phyloP scores from a whole-genome alignment of 2,329 filamentous ascomycete species.

The Fusarium buxicola region DNA sequence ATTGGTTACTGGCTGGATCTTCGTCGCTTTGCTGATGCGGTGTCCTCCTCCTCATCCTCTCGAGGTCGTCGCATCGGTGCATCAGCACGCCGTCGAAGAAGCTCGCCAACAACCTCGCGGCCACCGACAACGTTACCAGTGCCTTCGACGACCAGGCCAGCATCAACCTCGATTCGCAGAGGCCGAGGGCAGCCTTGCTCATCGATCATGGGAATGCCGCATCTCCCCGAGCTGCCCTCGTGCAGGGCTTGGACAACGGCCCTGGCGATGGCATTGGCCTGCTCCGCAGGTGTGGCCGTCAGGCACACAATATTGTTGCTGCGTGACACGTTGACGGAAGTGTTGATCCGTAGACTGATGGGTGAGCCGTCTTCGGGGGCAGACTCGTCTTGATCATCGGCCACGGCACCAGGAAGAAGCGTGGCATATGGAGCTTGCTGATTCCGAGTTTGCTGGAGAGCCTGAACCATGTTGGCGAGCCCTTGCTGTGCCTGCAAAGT shows the following conservation, averaged over 20 bases:
- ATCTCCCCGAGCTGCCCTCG: conserved; percentile 53
- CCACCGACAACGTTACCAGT: conserved; percentile 58
- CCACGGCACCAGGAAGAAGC: conserved; percentile 9
- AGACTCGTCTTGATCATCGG: conserved; percentile 37
- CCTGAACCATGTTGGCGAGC: conserved; percentile 14
- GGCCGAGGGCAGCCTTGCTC: conserved; percentile 57
- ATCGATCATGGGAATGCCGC: conserved; percentile 60
- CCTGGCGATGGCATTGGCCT: conserved; percentile 57
- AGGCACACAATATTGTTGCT: conserved; percentile 63
- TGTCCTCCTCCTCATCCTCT: conserved; percentile 31
- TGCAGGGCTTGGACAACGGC: conserved; percentile 59
- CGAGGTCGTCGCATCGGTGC: conserved; percentile 32
- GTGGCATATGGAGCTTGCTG: conserved; percentile 15
- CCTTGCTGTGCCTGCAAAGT: conserved; percentile 30
- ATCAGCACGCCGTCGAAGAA: conserved; percentile 41
- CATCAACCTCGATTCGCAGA: conserved; percentile 57
- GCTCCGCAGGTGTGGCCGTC: conserved; percentile 52
- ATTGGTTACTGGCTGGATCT: conserved; percentile 30
- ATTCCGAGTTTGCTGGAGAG: conserved; percentile 13
- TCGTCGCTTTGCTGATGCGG: conserved; percentile 39
- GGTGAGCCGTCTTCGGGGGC: conserved; percentile 48
- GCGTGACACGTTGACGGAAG: conserved; percentile 59
- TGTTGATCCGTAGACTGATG: conserved; percentile 61
- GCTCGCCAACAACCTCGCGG: conserved; percentile 45
- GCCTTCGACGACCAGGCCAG: conserved; percentile 59